Base-by-base conservation (phyloP, 169 alveolate species). In the Plasmodium inui region DNA sequence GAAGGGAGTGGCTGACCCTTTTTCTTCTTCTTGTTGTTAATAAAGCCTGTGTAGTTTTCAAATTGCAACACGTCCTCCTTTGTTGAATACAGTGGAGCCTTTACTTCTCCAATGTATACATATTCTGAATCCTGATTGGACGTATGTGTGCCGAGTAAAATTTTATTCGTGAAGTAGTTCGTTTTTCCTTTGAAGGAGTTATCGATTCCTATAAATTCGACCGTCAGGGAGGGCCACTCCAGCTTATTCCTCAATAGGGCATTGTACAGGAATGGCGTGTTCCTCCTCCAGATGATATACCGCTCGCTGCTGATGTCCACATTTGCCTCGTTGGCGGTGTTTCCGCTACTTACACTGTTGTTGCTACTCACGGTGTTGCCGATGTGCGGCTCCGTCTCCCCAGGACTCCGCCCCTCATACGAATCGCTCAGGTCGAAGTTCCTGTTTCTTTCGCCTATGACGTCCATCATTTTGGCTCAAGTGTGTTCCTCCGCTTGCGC, bases 191-290 rank as follows among this genome's bases (percentile, higher is more conserved):
- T 93, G 61, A 94, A 95, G 67, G 96, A 41, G 79, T 84, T 37
- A 55, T 95, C 92, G 93, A 96, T 95, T 80, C 97, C 73, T 83
- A 96, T 83, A 83, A 96, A 93, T 37, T 96, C 96, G 55, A 96
- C 95, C 12, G 99, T 98, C 57, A 99, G 96, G 26, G 99, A 98
- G 19, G 99, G 99, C 99, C 99, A 99, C 50, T 98, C 99, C 46
- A 99, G 96, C 70, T 98, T 98, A 96, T 98, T 98, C 2, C 98
- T 96, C 90, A 98, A 74, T 57, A 99, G 96, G 32, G 99, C 95
- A 95, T 98, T 99, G 95, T 99, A 99, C 86, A 99, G 95, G 86
- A 98, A 98, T 61, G 99, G 99, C 4, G 99, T 97, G 94, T 99
- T 98, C 88, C 98, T 97, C 94, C 98, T 98, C 99, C 99, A 99